These are phyloP conservation scores for Penicillium sp. DNA, from an alignment of 2,329 filamentous ascomycete genomes.

Conservation along the genomic window DNA sequence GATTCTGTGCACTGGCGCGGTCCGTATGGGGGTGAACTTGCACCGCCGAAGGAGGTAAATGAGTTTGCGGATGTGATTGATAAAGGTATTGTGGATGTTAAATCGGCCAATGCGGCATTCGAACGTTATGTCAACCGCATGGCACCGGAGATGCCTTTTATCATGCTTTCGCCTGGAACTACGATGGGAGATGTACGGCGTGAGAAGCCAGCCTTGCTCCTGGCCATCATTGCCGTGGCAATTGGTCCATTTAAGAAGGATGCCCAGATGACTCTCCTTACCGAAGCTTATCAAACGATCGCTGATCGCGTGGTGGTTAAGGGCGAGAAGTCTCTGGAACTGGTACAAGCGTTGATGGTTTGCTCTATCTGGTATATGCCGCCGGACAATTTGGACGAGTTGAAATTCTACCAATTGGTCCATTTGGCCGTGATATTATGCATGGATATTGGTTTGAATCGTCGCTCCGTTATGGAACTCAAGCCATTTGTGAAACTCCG, in stretches of 20 bases:
- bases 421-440: slow-evolving; percentile 82
- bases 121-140: slow-evolving; percentile 60
- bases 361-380: slow-evolving; percentile 84
- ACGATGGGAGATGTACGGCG: slow-evolving; percentile 60
- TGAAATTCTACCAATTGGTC: slow-evolving; percentile 87
- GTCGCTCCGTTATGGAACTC: slow-evolving; percentile 48
- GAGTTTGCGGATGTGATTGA: slow-evolving; percentile 54
- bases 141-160: slow-evolving; percentile 60
- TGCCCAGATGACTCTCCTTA: slow-evolving; percentile 65
- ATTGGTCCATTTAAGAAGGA: slow-evolving; percentile 58
- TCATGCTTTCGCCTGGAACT: slow-evolving; percentile 60
- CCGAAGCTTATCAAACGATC: slow-evolving; percentile 72
- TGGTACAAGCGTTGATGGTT: slow-evolving; percentile 78
- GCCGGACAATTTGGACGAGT: slow-evolving; percentile 79
- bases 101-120: slow-evolving; percentile 61
- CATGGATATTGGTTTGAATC: slow-evolving; percentile 78
- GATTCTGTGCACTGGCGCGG: slow-evolving; percentile 27
- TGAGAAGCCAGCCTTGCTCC: slow-evolving; percentile 63
- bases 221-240: slow-evolving; percentile 60
- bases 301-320: slow-evolving; percentile 75
- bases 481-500: slow-evolving; percentile 40
- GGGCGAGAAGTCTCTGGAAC: slow-evolving; percentile 80
- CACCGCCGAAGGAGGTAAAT: slow-evolving; percentile 20
- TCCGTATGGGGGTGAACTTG: slow-evolving; percentile 20
- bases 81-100: slow-evolving; percentile 54